Base-by-base conservation (phyloP, 345 rosid genomes). In the Salix dunnii region DNA sequence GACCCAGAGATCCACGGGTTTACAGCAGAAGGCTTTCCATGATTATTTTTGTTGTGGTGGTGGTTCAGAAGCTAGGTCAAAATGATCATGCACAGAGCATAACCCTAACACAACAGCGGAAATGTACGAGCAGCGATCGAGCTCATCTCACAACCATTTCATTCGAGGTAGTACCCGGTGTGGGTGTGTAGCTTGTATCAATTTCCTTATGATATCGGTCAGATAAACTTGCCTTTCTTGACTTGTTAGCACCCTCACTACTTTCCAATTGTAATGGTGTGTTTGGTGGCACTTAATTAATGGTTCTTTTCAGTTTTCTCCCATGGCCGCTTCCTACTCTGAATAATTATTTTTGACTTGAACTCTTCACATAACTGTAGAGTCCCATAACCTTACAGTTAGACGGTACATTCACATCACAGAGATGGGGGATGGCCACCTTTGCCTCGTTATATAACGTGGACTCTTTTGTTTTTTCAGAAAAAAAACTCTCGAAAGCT, bases 361-460 rank as follows among this genome's bases (percentile, higher is more conserved):
- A 33, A 33, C 9, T 13, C 46, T n/a, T 7, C 23, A 9, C 27
- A 18, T 63, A 12, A 25, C 7, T 14, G 28, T 30, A 42, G 28
- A 28, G 43, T 23, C 66, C 33, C 46, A 62, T 62, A 36, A 36
- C 28, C 51, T 51, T 21, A 20, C 30, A 33, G 4, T 31, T 25
- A 61, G 83, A 72, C 76, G 74, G 43, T 2, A 72, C 25, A 58
- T 35, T 20, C 33, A 63, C 69, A 76, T 80, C 83, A 80, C 68
- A 58, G 69, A 58, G 28, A 23, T 58, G 10, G 62, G 62, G 62
- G 75, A 65, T 71, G 42, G 31, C 10, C 35, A 70, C 21, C 55
- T 71, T 74, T 62, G 33, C 33, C 70, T 62, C 31, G 18, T 71
- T 42, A 69, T 62, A 6, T 60, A 33, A 27, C 4, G 12, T 21